phyloP scores from a whole-genome alignment of 2,329 filamentous ascomycete genomes.

The Coniella vitis region DNA sequence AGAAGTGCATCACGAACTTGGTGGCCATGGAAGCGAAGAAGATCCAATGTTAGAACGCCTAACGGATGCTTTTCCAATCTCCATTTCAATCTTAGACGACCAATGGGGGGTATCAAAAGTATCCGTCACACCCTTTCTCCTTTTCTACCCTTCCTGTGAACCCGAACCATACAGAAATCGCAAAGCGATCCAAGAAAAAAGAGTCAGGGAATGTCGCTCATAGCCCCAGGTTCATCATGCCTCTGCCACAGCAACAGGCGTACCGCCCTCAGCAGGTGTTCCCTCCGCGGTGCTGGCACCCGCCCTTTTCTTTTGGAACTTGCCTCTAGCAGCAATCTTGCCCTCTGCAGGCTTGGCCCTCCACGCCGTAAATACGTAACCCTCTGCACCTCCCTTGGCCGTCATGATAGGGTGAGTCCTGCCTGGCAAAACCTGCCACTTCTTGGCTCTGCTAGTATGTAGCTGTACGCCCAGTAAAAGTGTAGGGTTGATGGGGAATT shows the following conservation, averaged over 20 bases:
- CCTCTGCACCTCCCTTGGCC: conserved; percentile 76
- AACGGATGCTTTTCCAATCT: not conserved
- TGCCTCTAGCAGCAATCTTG: conserved; percentile 75
- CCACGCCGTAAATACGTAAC: conserved; percentile 81
- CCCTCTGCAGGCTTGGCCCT: conserved; percentile 74
- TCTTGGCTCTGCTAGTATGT: conserved; percentile 70
- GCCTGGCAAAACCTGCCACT: conserved; percentile 88
- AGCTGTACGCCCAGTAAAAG: conserved; percentile 71
- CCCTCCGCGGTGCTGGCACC: conserved; percentile 10
- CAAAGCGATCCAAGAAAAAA: not conserved
- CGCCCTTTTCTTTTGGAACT: conserved; percentile 55
- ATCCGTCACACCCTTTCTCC: too few relatives aligned
- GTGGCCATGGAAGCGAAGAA: too few relatives aligned
- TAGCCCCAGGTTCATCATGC: not conserved
- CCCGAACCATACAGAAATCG: too few relatives aligned
- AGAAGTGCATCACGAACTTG: too few relatives aligned
- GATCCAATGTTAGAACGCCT: too few relatives aligned
- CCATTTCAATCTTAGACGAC: not conserved
- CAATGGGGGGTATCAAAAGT: not conserved
- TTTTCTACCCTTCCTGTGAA: too few relatives aligned
- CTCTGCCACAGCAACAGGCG: conserved; percentile 1
- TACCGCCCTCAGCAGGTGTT: conserved; percentile 9
- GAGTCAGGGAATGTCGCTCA: not conserved
- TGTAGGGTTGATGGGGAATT: conserved; percentile 85
- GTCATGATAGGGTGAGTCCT: conserved; percentile 95